Base-by-base conservation (phyloP, 441 rosid genomes). In the Flueggea neowawraea region DNA sequence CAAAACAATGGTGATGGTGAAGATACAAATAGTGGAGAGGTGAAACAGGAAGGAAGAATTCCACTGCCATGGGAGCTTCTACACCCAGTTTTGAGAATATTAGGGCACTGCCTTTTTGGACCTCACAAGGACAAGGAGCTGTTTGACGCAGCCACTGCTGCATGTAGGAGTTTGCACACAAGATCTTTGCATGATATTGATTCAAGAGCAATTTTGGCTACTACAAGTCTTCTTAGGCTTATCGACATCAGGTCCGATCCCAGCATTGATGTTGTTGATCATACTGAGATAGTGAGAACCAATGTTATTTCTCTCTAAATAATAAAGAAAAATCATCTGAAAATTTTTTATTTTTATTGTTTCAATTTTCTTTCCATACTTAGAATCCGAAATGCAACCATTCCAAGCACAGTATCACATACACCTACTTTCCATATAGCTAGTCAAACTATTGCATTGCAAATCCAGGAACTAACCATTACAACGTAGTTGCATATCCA, bases 1-100 rank as follows among this genome's bases (percentile, higher is more conserved):
- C 78, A 73, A 11, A 65, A 60, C 9, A 57, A 64, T 10, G 69
- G 52, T 47, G 75, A 59, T 36, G 61, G 61, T 10, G 57, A 64
- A 31, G 17, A 33, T 10, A n/a, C 14, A 10, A 22, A 22, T 22
- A 22, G 28, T 22, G 28, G 28, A 22, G 28, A 22, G 28, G 51
- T 10, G 13, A 16, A 10, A 5, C 43, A 7, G 22, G 31, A 62
- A 64, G 48, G 82, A 69, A 67, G 83, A 75, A 84, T 89, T 54
- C 75, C 82, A 5, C 9, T 90, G 69, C 84, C 88, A 41, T 89
- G 97, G 97, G 97, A 92, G 53, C 80, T 90, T 6, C 41, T 90
- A 71, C 98, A 92, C 14, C 97, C 98, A 0, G 64, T 77, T 33
- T 17, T 90, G 78, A 84, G 96, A 70, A 86, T 90, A 14, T 44